Evolutionary conservation across 176 grass and related monocot species (phyloP).

Genomic region (Aegilops speltoides): DNA sequence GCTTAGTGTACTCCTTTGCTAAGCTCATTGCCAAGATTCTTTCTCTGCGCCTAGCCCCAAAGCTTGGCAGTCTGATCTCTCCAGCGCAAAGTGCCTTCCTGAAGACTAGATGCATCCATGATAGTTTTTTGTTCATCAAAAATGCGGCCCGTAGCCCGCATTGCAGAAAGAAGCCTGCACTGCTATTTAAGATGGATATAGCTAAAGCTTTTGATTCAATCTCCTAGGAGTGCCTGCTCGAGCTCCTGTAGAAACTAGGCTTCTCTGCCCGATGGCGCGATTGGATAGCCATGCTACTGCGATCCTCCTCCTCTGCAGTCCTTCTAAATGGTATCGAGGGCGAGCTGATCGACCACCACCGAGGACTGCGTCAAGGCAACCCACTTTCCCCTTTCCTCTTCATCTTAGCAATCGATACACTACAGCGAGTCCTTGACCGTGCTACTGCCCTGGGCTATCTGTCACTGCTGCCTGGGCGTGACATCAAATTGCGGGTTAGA

Average conservation of each 20-base stretch:
- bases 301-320: neutral
- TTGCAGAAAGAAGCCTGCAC: neutral
- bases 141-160: neutral
- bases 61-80: neutral
- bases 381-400: too few relatives aligned
- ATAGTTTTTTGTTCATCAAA: neutral
- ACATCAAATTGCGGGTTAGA: neutral
- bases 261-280: neutral
- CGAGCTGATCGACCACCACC: too few relatives aligned
- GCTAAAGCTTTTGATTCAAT: neutral
- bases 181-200: neutral
- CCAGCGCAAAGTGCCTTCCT: neutral
- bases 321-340: neutral
- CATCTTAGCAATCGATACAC: too few relatives aligned
- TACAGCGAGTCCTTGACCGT: neutral
- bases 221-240: neutral
- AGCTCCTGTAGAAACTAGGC: neutral
- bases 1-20: neutral
- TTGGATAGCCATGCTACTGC: neutral
- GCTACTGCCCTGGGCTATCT: neutral
- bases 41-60: neutral
- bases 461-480: rapidly evolving
- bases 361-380: too few relatives aligned
- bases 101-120: neutral
- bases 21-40: neutral